These are phyloP conservation scores for Linderniella brevidens DNA, from an alignment of 257 asterid species.

Conservation along the genomic window DNA sequence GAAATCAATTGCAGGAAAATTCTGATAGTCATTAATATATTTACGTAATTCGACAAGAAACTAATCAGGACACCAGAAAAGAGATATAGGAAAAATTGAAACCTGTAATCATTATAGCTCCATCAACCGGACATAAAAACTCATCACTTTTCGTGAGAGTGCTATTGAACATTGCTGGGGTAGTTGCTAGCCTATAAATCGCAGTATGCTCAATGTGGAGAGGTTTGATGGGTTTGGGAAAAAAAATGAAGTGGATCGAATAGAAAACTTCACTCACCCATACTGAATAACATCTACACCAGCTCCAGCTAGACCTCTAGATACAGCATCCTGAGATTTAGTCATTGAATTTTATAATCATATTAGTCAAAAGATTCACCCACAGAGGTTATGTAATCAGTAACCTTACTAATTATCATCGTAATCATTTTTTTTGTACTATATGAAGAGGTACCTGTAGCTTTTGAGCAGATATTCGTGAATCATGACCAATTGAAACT, in stretches of 20 bases:
- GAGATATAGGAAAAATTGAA: constrained; percentile 2
- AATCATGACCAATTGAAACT: constrained; percentile 90
- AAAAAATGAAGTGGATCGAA: constrained; percentile 8
- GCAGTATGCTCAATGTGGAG: not conserved
- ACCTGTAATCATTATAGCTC: constrained; percentile 96
- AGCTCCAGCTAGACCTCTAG: constrained; percentile 71
- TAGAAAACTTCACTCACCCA: constrained; percentile 42
- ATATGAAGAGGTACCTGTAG: constrained; percentile 40
- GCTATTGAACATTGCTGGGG: constrained; percentile 97
- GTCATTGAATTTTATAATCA: constrained; percentile 9
- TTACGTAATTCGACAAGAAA: no score
- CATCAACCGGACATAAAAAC: constrained; percentile 75
- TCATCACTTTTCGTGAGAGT: constrained; percentile 64
- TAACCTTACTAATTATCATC: not conserved
- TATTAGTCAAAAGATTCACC: not conserved
- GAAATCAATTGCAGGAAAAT: not conserved
- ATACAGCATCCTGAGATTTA: constrained; percentile 75
- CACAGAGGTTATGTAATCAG: not conserved
- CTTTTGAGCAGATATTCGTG: constrained; percentile 81
- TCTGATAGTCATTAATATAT: no score
- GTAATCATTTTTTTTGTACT: not conserved
- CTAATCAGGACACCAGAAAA: not conserved
- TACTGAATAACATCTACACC: constrained; percentile 77
- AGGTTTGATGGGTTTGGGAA: constrained; percentile 1
- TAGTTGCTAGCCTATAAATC: constrained; percentile 74